phyloP scores from a whole-genome alignment of 306 rosid species.

The Cyclanthera cordifolia region DNA sequence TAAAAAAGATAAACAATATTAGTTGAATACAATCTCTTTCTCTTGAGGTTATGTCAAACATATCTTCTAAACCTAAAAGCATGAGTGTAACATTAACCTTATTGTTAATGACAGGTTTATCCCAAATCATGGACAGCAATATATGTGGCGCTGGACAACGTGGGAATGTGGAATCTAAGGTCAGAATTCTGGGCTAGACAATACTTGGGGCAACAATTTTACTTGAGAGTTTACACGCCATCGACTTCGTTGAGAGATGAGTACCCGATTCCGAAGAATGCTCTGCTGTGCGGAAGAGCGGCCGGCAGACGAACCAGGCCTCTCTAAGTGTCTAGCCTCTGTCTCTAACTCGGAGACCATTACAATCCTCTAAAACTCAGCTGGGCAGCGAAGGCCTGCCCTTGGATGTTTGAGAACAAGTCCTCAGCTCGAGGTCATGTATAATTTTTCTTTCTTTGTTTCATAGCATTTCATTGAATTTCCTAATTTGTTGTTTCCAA shows the following conservation, averaged over 20 bases:
- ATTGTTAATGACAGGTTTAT: slow-evolving; percentile 20
- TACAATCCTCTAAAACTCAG: background rate
- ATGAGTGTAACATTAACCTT: no score
- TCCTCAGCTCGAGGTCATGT: slow-evolving; percentile 82
- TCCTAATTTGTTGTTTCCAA: slow-evolving; percentile 17
- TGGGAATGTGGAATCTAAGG: slow-evolving; percentile 99
- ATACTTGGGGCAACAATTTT: slow-evolving; percentile 78
- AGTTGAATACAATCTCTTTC: no score
- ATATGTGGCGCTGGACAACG: slow-evolving; percentile 74
- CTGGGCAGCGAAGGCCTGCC: background rate
- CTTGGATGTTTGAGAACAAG: background rate
- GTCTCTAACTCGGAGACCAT: no score
- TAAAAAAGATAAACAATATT: no score
- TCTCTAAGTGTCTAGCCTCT: background rate
- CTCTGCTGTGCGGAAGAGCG: slow-evolving; percentile 77
- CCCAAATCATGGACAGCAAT: slow-evolving; percentile 94
- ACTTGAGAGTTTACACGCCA: slow-evolving; percentile 64
- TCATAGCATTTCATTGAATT: slow-evolving; percentile 17
- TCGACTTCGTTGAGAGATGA: slow-evolving; percentile 81
- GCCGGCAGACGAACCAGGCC: slow-evolving; percentile 79
- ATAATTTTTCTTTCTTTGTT: slow-evolving; percentile 34
- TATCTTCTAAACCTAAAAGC: no score
- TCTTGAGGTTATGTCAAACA: no score
- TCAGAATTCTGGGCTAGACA: slow-evolving; percentile 91
- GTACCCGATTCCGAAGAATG: slow-evolving; percentile 84